These are phyloP conservation scores for Chlorella sorokiniana DNA, from an alignment of 139 green algal genomes.

Conservation along the genomic window DNA sequence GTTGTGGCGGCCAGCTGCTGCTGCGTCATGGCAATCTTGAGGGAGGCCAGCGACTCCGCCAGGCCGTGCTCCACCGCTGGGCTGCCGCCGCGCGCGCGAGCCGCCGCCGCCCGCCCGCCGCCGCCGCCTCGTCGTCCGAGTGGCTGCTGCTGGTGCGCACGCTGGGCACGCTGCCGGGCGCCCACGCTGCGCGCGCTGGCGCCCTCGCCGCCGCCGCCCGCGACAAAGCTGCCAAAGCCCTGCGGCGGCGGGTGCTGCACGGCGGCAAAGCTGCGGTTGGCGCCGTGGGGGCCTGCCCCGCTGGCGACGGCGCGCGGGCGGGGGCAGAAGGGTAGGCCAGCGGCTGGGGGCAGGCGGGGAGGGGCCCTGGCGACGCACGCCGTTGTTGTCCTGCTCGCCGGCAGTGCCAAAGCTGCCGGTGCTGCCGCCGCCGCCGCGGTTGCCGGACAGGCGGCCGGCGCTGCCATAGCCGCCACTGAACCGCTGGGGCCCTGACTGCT, in stretches of 20 bases:
- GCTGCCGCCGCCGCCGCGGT: too few relatives aligned
- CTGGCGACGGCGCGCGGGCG: background rate
- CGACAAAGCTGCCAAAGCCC: conserved; percentile 2
- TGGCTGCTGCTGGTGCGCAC: background rate
- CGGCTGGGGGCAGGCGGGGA: background rate
- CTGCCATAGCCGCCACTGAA: too few relatives aligned
- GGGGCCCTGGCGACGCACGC: background rate
- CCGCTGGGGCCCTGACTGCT: background rate
- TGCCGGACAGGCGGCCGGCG: background rate
- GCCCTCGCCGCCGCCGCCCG: background rate
- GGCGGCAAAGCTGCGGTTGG: background rate
- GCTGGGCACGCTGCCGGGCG: background rate
- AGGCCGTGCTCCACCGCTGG: conserved; percentile 8
- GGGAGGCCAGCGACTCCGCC: conserved; percentile 36
- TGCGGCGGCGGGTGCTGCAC: conserved; percentile 8
- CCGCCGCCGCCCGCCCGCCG: background rate
- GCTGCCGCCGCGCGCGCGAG: background rate
- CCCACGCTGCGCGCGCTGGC: background rate
- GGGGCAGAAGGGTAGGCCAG: background rate
- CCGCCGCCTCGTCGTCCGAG: conserved; percentile 1
- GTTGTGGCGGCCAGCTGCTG: conserved; percentile 36
- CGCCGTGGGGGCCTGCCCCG: background rate
- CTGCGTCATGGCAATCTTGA: conserved; percentile 45
- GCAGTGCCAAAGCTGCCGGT: background rate
- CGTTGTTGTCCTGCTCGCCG: background rate